Evolutionary conservation across 257 asterid genomes (phyloP).

Genomic region (Paraleonurus japonicus): DNA sequence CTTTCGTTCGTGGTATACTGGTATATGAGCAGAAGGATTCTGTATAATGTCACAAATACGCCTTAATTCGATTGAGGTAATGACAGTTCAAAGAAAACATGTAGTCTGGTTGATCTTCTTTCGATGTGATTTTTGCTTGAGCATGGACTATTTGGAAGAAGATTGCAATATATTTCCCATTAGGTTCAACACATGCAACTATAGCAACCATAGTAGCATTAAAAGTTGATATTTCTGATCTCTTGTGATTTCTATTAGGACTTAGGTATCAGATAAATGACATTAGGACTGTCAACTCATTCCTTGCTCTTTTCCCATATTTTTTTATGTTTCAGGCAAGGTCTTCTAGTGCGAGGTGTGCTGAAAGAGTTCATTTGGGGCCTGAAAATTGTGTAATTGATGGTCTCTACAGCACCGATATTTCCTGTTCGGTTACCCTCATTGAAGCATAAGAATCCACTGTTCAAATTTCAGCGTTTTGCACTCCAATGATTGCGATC

Average conservation of each 20-base stretch:
- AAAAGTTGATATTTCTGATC: too few relatives aligned
- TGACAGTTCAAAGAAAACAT: neutral
- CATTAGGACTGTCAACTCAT: neutral
- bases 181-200: too few relatives aligned
- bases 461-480: neutral
- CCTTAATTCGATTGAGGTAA: neutral
- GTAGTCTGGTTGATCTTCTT: neutral
- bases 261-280: neutral
- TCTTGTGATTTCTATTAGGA: neutral
- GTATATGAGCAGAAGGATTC: neutral
- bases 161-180: neutral
- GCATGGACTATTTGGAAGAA: neutral
- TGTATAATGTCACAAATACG: neutral
- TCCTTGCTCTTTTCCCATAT: neutral
- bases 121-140: neutral
- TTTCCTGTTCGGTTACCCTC: neutral
- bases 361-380: neutral
- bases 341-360: neutral
- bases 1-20: neutral
- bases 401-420: neutral
- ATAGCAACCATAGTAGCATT: neutral
- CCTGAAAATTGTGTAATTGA: neutral
- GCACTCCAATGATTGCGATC: neutral
- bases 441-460: neutral
- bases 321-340: slow-evolving; percentile 11